Conservation (phyloP, 1,284 basidiomycete species). For the Thelephora terrestris region DNA sequence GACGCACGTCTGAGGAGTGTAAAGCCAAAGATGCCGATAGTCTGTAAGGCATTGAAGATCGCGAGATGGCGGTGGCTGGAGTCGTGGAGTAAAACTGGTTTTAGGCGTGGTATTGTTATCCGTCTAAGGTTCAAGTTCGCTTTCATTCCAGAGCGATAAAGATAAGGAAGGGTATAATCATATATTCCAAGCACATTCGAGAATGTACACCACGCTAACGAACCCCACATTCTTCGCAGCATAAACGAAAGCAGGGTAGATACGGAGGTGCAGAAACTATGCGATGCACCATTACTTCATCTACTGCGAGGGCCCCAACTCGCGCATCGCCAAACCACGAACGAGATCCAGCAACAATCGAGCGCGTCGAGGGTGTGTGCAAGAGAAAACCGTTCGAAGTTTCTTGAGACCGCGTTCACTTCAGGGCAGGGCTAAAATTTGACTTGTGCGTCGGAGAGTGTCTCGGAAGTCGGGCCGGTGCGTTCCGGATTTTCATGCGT, state of each 20-base stretch:
- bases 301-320: slow-evolving; percentile 78
- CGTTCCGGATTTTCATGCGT: no score
- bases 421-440: slow-evolving; percentile 20
- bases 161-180: background rate
- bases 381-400: slow-evolving; percentile 3
- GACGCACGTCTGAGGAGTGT: slow-evolving; percentile 68
- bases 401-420: slow-evolving; percentile 10
- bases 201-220: slow-evolving; percentile 80
- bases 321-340: slow-evolving; percentile 39
- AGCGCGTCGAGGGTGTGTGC: slow-evolving; percentile 52
- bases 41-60: slow-evolving; percentile 61
- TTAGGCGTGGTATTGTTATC: slow-evolving; percentile 4
- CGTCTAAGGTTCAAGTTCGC: slow-evolving; percentile 1
- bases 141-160: slow-evolving; percentile 1
- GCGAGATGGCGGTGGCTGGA: slow-evolving; percentile 10
- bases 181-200: background rate
- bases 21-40: slow-evolving; percentile 68
- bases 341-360: slow-evolving; percentile 37
- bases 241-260: slow-evolving; percentile 53
- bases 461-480: no score
- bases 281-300: slow-evolving; percentile 81
- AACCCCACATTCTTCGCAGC: slow-evolving; percentile 49
- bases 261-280: slow-evolving; percentile 78
- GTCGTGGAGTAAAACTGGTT: slow-evolving; percentile 8
- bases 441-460: no score